phyloP scores from a whole-genome alignment of 768 basidiomycete species.

The Lactarius pseudohatsudake region DNA sequence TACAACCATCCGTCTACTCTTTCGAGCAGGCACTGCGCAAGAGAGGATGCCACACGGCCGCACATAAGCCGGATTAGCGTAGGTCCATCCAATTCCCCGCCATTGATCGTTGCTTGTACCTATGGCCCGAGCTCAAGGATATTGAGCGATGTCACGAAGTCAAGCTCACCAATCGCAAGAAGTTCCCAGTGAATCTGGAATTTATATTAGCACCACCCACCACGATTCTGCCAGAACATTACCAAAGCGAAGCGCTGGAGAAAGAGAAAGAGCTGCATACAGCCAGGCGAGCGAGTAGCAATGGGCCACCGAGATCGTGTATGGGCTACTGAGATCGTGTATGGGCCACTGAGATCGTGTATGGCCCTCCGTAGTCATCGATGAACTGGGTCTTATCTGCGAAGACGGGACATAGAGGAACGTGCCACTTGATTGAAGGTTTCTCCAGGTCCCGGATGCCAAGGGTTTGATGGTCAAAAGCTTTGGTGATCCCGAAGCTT shows the following conservation, averaged over 20 bases:
- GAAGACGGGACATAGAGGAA: constrained; percentile 43
- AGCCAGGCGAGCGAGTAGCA: constrained; percentile 2
- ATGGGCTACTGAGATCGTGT: constrained; percentile 39
- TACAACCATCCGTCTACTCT: constrained; percentile 43
- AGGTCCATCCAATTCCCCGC: constrained; percentile 14
- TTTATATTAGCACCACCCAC: not conserved
- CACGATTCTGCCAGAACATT: not conserved
- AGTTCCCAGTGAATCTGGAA: constrained; percentile 18
- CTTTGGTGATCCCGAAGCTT: not conserved
- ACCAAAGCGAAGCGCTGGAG: constrained; percentile 24
- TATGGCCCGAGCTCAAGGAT: constrained; percentile 7
- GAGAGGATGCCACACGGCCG: constrained; percentile 55
- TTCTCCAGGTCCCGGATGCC: constrained; percentile 76
- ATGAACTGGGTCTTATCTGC: constrained; percentile 49
- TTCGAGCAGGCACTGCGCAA: constrained; percentile 46
- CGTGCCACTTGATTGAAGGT: constrained; percentile 37
- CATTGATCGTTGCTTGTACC: constrained; percentile 23
- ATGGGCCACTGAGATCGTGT: constrained; percentile 8
- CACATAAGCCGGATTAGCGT: constrained; percentile 33
- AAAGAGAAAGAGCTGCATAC: constrained; percentile 17
- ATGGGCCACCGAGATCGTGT: constrained; percentile 8
- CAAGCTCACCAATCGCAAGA: constrained; percentile 16
- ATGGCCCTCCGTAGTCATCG: constrained; percentile 60
- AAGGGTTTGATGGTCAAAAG: constrained; percentile 55
- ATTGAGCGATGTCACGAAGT: not conserved